Evolutionary conservation across 352 stramenopile species (phyloP), one percentile per base, ranked within the genome.

Genomic region (Hyaloperonospora brassicae): DNA sequence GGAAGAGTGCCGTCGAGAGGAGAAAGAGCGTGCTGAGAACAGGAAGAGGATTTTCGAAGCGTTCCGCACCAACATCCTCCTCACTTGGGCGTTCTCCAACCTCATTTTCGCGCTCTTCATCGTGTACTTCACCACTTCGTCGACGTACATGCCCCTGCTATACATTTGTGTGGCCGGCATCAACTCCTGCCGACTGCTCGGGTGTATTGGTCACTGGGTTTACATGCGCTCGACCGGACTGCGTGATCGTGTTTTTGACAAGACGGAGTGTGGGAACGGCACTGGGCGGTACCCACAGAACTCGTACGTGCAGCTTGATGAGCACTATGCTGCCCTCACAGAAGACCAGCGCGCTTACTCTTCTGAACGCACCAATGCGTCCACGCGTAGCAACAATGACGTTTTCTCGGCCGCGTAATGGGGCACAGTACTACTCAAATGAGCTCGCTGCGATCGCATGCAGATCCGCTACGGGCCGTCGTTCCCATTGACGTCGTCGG

Each of bases 71-170:
- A 92, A 89, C 47, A 63, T 94, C 12, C 55, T 94, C 55, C 64
- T 92, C 21, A 60, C 81, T 13, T 94, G 84, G 84, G 72, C 79
- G 7, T 89, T 91, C 40, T 72, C 78, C 23, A 94, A 94, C 69
- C 58, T 94, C 45, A 90, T 87, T 39, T 76, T 87, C 24, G 79
- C 82, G 1, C 67, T 91, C 24, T 73, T 84, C 39, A 73, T 91
- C 43, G 76, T 87, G 8, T 81, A 79, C 50, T 84, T 92, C 39
- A 58, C 76, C 25, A 70, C 48, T 17, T 74, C 80, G 2, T 63
- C 56, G 44, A 66, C 55, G 12, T 94, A 79, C 56, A 72, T 94
- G 66, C 73, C 81, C 1, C 59, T 86, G 21, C 55, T 92, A 47
- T 91, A 87, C 64, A 52, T 86, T 30, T 74, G 78, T 21, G 79